Evolutionary conservation across 1,139 yeast species (phyloP).

Genomic region (Blastobotrys buckinghamii): DNA sequence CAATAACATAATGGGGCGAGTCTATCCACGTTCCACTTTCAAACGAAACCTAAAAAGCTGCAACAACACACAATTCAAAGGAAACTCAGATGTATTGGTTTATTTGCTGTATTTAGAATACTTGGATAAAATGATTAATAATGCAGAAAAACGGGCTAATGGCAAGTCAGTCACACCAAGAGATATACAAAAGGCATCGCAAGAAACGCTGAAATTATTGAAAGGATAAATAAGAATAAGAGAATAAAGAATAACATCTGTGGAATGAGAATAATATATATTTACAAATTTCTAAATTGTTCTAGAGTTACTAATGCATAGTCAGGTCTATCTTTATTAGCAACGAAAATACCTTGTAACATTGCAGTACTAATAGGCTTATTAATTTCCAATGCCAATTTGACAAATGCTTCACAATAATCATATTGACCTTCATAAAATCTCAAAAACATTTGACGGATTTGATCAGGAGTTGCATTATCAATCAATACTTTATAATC

Average conservation of each 20-base stretch:
- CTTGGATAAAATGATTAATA: slow-evolving; percentile 16
- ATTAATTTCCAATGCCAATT: slow-evolving; percentile 44
- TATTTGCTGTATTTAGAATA: slow-evolving; percentile 25
- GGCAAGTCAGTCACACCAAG: not conserved
- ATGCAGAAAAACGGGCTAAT: not conserved
- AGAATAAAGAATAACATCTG: not conserved
- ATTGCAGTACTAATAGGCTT: slow-evolving; percentile 85
- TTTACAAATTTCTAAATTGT: slow-evolving; percentile 8
- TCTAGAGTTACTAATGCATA: slow-evolving; percentile 64
- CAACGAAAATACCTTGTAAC: slow-evolving; percentile 90
- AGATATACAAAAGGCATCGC: slow-evolving; percentile 16
- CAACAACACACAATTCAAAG: slow-evolving; percentile 11
- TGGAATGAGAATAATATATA: too few relatives aligned
- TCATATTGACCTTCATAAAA: slow-evolving; percentile 67
- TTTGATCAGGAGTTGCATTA: slow-evolving; percentile 80
- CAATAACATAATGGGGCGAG: slow-evolving; percentile 16
- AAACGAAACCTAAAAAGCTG: slow-evolving; percentile 13
- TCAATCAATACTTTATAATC: slow-evolving; percentile 79
- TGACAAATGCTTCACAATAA: slow-evolving; percentile 59
- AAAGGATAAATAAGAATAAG: slow-evolving; percentile 14
- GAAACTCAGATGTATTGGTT: slow-evolving; percentile 18
- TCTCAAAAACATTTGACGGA: slow-evolving; percentile 74
- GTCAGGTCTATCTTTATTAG: slow-evolving; percentile 78
- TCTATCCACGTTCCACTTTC: slow-evolving; percentile 18
- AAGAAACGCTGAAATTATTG: slow-evolving; percentile 17